These are phyloP conservation scores for Pleurotus tuber-regium DNA, from an alignment of 768 basidiomycete species.

Conservation along the genomic window DNA sequence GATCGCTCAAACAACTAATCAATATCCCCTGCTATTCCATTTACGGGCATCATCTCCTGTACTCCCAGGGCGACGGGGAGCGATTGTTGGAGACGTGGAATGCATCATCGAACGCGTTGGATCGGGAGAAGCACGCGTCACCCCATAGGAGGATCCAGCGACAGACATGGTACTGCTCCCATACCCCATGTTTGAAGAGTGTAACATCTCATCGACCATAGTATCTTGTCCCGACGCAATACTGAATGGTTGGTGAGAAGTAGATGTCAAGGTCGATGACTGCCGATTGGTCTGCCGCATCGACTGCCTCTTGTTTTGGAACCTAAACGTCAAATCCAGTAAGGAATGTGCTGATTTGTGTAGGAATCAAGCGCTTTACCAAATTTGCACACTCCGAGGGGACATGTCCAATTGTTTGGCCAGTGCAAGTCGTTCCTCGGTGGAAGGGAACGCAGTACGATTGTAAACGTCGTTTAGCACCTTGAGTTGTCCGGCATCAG, in stretches of 20 bases:
- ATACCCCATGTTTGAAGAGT: conserved; percentile 28
- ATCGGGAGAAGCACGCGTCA: conserved; percentile 40
- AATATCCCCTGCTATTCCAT: conserved; percentile 46
- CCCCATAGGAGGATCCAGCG: conserved; percentile 31
- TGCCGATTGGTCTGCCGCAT: conserved; percentile 78
- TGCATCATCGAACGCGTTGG: conserved; percentile 30
- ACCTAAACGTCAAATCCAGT: conserved; percentile 47
- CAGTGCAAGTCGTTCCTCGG: conserved; percentile 76
- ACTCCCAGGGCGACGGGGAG: conserved; percentile 43
- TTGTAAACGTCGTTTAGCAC: conserved; percentile 78
- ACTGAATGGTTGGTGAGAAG: conserved; percentile 49
- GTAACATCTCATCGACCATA: conserved; percentile 37
- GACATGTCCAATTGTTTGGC: conserved; percentile 82
- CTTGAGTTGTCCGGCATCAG: conserved; percentile 76
- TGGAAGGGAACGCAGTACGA: conserved; percentile 84
- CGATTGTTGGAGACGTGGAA: conserved; percentile 25
- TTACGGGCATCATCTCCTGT: conserved; percentile 47
- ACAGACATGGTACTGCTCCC: conserved; percentile 29
- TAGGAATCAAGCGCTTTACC: conserved; percentile 42
- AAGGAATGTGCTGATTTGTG: conserved; percentile 13
- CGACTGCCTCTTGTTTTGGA: conserved; percentile 84
- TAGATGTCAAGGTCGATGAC: conserved; percentile 41
- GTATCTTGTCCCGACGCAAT: conserved; percentile 35
- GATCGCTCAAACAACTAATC: conserved; percentile 26
- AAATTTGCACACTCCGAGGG: conserved; percentile 83